Conservation (phyloP, 306 rosid species). For the Glycine tomentella region DNA sequence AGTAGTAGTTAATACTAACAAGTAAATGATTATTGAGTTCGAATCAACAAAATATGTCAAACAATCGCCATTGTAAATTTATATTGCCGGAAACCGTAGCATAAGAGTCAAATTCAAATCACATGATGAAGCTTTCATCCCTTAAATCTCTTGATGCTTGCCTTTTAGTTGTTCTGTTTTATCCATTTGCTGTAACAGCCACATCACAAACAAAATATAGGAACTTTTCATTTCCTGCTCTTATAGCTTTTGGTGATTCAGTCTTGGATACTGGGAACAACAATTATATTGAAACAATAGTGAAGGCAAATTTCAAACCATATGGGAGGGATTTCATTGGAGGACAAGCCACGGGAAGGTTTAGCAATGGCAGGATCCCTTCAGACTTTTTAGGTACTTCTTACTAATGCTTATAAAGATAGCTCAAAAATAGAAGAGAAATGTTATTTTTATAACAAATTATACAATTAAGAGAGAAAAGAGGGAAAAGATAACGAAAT, state of each 20-base stretch:
- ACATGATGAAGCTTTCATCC: constrained; percentile 42
- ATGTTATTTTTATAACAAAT: no score
- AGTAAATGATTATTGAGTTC: constrained; percentile 11
- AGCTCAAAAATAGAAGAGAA: no score
- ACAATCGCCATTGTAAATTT: constrained; percentile 23
- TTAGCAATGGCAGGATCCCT: constrained; percentile 50
- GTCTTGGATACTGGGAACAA: constrained; percentile 52
- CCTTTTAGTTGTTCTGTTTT: constrained; percentile 3
- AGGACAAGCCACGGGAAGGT: constrained; percentile 49
- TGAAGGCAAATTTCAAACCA: constrained; percentile 41
- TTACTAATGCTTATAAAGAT: background rate
- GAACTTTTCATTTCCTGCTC: constrained; percentile 38
- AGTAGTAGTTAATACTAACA: background rate
- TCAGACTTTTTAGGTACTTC: constrained; percentile 47
- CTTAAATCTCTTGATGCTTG: constrained; percentile 13
- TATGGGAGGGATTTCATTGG: constrained; percentile 49
- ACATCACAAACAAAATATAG: background rate
- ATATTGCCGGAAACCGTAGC: background rate
- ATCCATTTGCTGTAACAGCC: constrained; percentile 36
- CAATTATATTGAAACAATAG: constrained; percentile 25
- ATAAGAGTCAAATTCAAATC: constrained; percentile 12
- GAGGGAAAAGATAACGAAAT: no score
- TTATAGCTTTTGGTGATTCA: constrained; percentile 50
- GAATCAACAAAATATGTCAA: background rate
- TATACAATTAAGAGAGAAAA: no score